Evolutionary conservation across 345 rosid species (phyloP), one percentile per base, ranked within the genome.

Genomic region (Nasturtium officinale): DNA sequence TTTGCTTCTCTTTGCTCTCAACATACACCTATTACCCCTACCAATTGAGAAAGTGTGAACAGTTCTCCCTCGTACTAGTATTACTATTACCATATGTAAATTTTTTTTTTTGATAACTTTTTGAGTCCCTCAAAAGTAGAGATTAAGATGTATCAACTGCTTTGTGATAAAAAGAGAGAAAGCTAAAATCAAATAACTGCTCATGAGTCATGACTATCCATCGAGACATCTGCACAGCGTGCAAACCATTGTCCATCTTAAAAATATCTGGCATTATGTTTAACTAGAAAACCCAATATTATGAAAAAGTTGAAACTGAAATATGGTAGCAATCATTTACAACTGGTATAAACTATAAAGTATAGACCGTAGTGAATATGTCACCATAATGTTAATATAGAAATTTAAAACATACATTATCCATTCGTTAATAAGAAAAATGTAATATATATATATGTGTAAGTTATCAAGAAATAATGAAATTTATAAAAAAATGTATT

Each of bases 1-100:
- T n/a, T n/a, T n/a, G n/a, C 54, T 16, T 26, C 21, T 51, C 43
- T 61, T 50, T 61, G 40, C 67, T 51, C 6, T 7, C 51, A 32
- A 55, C 61, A 54, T 30, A 46, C 13, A 65, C 65, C 71, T 56
- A 72, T 18, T 51, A 74, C 29, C 51, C 67, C 61, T 65, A 64
- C 40, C 9, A 65, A 65, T 11, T 64, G 65, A 65, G 43, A 17
- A n/a, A 42, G 43, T 59, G 38, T 42, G 63, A 38, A 60, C 51
- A 59, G 67, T 67, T 67, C 28, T 59, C 66, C 64, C 17, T 20
- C 60, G n/a, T 7, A 46, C 9, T 65, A 56, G 40, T 65, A 21
- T 26, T 57, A 47, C 52, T 47, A 18, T 37, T 57, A 26, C 45
- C 45, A 68, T 68, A 42, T 10, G 21, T 30, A 65, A 7, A 33